phyloP scores from a whole-genome alignment of 2,329 filamentous ascomycete genomes.

The Pseudocercospora fijiensis region DNA sequence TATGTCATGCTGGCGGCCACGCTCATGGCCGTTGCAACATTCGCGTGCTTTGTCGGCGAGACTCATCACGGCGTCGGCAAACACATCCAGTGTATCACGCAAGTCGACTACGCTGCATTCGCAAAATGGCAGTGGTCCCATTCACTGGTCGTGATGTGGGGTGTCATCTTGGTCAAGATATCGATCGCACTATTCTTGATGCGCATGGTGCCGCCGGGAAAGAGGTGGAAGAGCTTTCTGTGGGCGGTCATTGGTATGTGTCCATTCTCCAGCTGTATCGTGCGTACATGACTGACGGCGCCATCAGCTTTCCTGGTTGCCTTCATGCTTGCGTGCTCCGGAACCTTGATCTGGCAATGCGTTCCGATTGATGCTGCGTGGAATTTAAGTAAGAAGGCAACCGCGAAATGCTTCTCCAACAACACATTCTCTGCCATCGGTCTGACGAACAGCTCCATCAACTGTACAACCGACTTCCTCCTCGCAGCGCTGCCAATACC shows the following conservation, averaged over 20 bases:
- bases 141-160: constrained; percentile 49
- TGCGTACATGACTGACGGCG: constrained; percentile 19
- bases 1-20: constrained; percentile 46
- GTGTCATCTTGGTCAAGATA: constrained; percentile 49
- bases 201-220: constrained; percentile 44
- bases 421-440: constrained; percentile 46
- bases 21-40: constrained; percentile 38
- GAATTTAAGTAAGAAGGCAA: constrained; percentile 40
- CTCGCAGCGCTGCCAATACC: constrained; percentile 47
- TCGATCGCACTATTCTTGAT: constrained; percentile 51
- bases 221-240: constrained; percentile 44
- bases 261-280: neutral
- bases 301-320: constrained; percentile 43
- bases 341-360: constrained; percentile 53
- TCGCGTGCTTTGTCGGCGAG: constrained; percentile 49
- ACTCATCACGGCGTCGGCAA: constrained; percentile 50
- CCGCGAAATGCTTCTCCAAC: constrained; percentile 47
- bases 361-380: constrained; percentile 48
- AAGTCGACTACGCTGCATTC: constrained; percentile 39
- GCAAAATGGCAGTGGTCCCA: constrained; percentile 49
- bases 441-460: constrained; percentile 49
- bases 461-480: constrained; percentile 43
- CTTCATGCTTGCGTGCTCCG: constrained; percentile 46
- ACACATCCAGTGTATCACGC: constrained; percentile 38
- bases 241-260: constrained; percentile 46